Percentiles rank a stretch among this genome's conserved stretches.
Evolutionary conservation across 2,329 filamentous ascomycete genomes (phyloP).

Genomic region (Byssochlamys sp.): DNA sequence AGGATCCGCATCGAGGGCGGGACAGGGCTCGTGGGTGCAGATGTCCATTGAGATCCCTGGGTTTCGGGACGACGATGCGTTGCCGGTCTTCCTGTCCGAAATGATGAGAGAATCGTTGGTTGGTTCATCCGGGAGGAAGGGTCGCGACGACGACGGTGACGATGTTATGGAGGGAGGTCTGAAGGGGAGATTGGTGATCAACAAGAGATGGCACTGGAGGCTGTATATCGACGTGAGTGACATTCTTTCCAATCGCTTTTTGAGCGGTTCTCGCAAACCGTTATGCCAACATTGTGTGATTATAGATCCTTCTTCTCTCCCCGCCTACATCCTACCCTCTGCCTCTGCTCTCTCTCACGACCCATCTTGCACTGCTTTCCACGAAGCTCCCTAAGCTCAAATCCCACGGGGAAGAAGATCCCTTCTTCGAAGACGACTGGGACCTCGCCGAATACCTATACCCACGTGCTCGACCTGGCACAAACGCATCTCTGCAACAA

Average conservation of each 20-base stretch:
- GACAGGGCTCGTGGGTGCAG: conserved; percentile 70
- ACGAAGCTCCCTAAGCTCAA: conserved; percentile 75
- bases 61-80: conserved; percentile 77
- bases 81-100: conserved; percentile 74
- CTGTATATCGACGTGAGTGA: conserved; percentile 76
- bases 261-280: conserved; percentile 5
- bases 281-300: background rate
- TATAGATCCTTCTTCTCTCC: conserved; percentile 81
- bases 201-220: conserved; percentile 88
- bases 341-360: conserved; percentile 82
- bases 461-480: conserved; percentile 34
- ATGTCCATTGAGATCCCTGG: conserved; percentile 86
- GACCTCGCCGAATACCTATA: conserved; percentile 71
- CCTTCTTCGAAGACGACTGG: conserved; percentile 97
- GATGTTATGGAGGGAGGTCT: conserved; percentile 61
- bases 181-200: conserved; percentile 69
- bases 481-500: conserved; percentile 19
- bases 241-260: conserved; percentile 1
- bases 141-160: conserved; percentile 67
- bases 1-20: conserved; percentile 12
- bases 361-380: conserved; percentile 81
- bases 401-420: conserved; percentile 88
- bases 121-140: conserved; percentile 60
- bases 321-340: conserved; percentile 85
- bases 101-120: conserved; percentile 83